Evolutionary conservation across 495 filamentous ascomycete species (phyloP).

Genomic region (Glarea lozoyensis): DNA sequence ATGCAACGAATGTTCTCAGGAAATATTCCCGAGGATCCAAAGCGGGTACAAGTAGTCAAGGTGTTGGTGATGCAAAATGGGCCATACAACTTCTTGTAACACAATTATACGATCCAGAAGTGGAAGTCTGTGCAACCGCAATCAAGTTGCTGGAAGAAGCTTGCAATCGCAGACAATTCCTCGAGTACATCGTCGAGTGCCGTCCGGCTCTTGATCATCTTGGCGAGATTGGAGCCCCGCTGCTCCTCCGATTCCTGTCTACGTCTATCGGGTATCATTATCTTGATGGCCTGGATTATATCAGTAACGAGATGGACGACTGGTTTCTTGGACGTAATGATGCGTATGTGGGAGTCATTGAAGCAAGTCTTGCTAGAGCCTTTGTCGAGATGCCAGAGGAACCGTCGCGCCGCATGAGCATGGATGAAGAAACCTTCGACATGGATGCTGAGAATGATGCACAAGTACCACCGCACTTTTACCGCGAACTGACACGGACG

Average conservation of each 20-base stretch:
- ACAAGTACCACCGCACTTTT: constrained; percentile 89
- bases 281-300: constrained; percentile 92
- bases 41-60: constrained; percentile 22
- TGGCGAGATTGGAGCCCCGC: constrained; percentile 90
- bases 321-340: constrained; percentile 97
- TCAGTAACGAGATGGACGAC: constrained; percentile 98
- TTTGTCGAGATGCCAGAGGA: constrained; percentile 51
- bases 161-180: constrained; percentile 78
- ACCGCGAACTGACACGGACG: constrained; percentile 87
- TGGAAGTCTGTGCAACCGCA: constrained; percentile 90
- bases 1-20: constrained; percentile 71
- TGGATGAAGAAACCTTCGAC: constrained; percentile 44
- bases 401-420: constrained; percentile 37
- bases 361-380: constrained; percentile 86
- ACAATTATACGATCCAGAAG: constrained; percentile 92
- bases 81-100: constrained; percentile 93
- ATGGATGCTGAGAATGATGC: constrained; percentile 38
- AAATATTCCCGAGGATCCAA: constrained; percentile 62
- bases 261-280: constrained; percentile 97
- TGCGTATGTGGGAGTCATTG: constrained; percentile 86
- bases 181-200: constrained; percentile 95
- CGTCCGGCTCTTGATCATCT: constrained; percentile 93
- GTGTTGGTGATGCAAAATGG: constrained; percentile 64
- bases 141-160: constrained; percentile 97
- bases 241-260: constrained; percentile 86